Percentiles rank a stretch among this genome's conserved stretches.
Evolutionary conservation across 306 rosid genomes (phyloP).

Genomic region (Cucurbita argyrosperma): DNA sequence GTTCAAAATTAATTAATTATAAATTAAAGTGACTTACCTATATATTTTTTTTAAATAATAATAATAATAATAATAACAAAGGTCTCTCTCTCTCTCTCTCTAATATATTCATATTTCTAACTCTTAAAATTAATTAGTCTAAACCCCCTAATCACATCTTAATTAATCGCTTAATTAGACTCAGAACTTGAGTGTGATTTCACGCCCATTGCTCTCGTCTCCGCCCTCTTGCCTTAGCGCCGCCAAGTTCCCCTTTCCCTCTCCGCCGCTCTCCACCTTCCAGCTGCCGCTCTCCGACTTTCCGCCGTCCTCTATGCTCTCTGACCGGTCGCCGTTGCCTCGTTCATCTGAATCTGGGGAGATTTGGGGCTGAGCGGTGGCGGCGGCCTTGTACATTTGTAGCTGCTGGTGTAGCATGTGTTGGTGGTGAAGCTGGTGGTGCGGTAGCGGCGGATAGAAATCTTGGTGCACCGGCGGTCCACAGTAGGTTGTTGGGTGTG

Average conservation of each 20-base stretch:
- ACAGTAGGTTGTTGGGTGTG: conserved; percentile 62
- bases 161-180: neutral
- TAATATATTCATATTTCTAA: neutral
- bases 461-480: conserved; percentile 55
- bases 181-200: conserved; percentile 76
- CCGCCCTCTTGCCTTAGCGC: conserved; percentile 23
- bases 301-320: conserved; percentile 91
- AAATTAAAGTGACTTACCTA: neutral
- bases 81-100: neutral
- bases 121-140: conserved; percentile 18
- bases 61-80: neutral
- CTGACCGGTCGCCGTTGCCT: conserved; percentile 46
- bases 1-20: conserved; percentile 3
- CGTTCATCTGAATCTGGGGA: conserved; percentile 44
- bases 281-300: conserved; percentile 94
- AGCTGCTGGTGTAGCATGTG: conserved; percentile 44
- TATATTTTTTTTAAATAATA: no score
- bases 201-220: conserved; percentile 61
- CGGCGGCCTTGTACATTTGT: conserved; percentile 44
- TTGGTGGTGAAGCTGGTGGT: conserved; percentile 44
- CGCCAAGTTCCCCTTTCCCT: conserved; percentile 35
- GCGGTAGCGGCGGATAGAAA: conserved; percentile 37
- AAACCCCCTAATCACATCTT: conserved; percentile 13
- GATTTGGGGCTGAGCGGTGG: conserved; percentile 30
- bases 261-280: conserved; percentile 81